Evolutionary conservation across 345 rosid species (phyloP), one percentile per base, ranked within the genome.

Genomic region (Heritiera fomes): DNA sequence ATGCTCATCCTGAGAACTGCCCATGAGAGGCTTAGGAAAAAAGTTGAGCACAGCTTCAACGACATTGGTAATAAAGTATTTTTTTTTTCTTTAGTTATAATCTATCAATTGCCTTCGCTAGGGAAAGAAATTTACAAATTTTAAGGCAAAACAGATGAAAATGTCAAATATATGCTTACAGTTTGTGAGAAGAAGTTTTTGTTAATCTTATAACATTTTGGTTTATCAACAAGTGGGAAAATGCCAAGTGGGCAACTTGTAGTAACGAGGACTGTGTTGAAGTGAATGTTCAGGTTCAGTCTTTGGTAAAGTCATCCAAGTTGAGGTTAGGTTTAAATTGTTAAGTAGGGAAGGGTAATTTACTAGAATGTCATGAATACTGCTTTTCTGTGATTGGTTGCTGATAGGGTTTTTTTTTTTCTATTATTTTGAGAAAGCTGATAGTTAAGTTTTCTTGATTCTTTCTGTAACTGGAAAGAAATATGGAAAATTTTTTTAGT

Each of bases 91-190:
- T n/a, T 43, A n/a, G 8, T n/a, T 13, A 17, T 43, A 18, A 41
- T 66, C 50, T 41, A n/a, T 66, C 50, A 8, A 66, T 41, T 17
- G 49, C 49, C 70, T 66, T 18, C 17, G n/a, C 50, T 9, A 10
- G 4, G 50, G 71, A n/a, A 18, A 66, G 30, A n/a, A 66, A 66
- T 66, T 41, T 43, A 67, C 23, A 66, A 67, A 43, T 41, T 9
- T 18, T 0, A 67, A n/a, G 32, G 10, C 32, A 67, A 67, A 67
- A 10, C 2, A 4, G 72, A 67, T 43, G 53, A 67, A 69, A 28
- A 18, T 47, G 38, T 69, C 73, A 46, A 69, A 20, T 46, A 69
- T 69, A 56, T 20, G 23, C 58, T 46, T 69, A 69, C 38, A 47
- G n/a, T 69, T 69, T 47, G 32, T 67, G 53, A 2, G 2, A 14